These are phyloP conservation scores for Viridothelium virens DNA, from an alignment of 495 filamentous ascomycete species.

Conservation along the genomic window DNA sequence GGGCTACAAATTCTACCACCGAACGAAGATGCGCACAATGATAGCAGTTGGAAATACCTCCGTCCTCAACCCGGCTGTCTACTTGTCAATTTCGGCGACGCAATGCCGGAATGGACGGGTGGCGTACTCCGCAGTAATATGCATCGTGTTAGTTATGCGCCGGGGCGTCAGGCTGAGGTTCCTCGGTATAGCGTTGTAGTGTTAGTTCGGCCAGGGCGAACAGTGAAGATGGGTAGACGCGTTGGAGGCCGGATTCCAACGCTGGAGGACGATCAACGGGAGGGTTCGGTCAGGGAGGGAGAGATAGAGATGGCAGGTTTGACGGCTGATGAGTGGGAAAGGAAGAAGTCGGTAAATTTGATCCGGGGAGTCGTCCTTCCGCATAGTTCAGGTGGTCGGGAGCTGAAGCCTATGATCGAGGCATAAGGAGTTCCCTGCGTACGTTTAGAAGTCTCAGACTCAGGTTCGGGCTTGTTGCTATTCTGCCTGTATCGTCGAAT, in stretches of 20 bases:
- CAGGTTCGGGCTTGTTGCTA: no score
- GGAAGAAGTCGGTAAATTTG: no score
- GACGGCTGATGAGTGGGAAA: no score
- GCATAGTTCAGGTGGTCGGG: no score
- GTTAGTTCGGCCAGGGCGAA: slow-evolving; percentile 27
- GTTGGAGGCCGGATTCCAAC: neutral
- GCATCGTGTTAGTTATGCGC: slow-evolving; percentile 54
- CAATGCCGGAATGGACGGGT: slow-evolving; percentile 55
- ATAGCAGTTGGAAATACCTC: slow-evolving; percentile 48
- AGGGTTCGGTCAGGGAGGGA: neutral
- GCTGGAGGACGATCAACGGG: neutral
- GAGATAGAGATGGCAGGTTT: no score
- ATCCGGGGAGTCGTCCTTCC: no score
- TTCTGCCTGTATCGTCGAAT: no score
- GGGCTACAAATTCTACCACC: slow-evolving; percentile 52
- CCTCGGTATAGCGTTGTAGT: slow-evolving; percentile 32
- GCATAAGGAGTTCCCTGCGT: no score
- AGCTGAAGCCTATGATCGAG: no score
- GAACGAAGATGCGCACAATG: neutral
- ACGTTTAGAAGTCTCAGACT: no score
- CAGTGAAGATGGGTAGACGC: neutral
- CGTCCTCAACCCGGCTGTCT: slow-evolving; percentile 49
- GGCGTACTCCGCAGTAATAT: slow-evolving; percentile 52
- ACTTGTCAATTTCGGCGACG: slow-evolving; percentile 60
- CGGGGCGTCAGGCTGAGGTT: slow-evolving; percentile 42